Conservation (phyloP, 179 eudicot species). For the Sideroxylon spinosum region DNA sequence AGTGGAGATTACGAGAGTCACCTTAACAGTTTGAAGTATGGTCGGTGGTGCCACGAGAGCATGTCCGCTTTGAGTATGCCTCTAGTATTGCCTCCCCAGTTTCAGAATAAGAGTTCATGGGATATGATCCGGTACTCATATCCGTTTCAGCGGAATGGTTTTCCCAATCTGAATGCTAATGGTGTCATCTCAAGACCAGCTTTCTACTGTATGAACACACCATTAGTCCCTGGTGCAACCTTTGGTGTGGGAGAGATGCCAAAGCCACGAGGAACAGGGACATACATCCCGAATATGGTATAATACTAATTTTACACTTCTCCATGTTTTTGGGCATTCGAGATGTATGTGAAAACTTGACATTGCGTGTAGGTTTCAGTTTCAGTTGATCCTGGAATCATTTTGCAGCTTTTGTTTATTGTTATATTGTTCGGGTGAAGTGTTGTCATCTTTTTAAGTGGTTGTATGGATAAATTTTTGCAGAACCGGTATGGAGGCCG, state of each 20-base stretch:
- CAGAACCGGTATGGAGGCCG: conserved; percentile 46
- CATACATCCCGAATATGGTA: conserved; percentile 68
- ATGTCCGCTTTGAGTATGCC: conserved; percentile 31
- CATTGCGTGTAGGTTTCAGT: too few relatives aligned
- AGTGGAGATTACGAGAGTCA: conserved; percentile 49
- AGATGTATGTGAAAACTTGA: not conserved
- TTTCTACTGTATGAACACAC: conserved; percentile 32
- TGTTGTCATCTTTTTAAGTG: not conserved
- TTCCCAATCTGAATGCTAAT: conserved; percentile 36
- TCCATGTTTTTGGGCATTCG: not conserved
- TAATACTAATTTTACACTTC: not conserved
- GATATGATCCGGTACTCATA: conserved; percentile 28
- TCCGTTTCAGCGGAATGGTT: conserved; percentile 42
- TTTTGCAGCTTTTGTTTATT: not conserved
- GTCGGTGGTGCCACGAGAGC: conserved; percentile 41
- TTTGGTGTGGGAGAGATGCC: conserved; percentile 45
- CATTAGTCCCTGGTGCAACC: conserved; percentile 30
- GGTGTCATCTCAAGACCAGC: conserved; percentile 35
- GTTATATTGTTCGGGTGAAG: not conserved
- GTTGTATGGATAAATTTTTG: conserved; percentile 19
- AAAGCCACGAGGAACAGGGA: conserved; percentile 67
- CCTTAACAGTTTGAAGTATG: conserved; percentile 37
- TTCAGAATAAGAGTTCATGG: conserved; percentile 35
- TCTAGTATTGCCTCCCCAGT: conserved; percentile 30
- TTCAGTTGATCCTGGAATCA: not conserved